Evolutionary conservation across 192 early-diverging fungal species (phyloP), one percentile per base, ranked within the genome.

Genomic region (Linnemannia schmuckeri): DNA sequence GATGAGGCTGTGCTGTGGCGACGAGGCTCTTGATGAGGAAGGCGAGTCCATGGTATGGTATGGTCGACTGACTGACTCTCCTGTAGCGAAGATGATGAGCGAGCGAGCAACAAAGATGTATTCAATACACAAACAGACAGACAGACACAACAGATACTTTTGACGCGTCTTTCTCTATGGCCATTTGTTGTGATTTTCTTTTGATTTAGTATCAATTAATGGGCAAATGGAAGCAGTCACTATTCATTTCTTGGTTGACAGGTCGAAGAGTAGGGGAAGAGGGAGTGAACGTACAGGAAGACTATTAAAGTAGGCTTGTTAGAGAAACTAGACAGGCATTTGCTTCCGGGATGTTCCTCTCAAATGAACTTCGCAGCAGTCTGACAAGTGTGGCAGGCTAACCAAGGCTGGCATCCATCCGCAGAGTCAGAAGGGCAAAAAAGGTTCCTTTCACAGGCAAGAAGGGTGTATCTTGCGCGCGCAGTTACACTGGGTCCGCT

Each of bases 41-140:
- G 78, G 78, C 8, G 71, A 75, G 47, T 70, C 61, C 72, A 81
- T 75, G 72, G 74, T 47, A 70, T 20, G 47, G 42, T 37, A 40
- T 33, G 10, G 27, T 66, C 3, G 13, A 10, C n/a, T 27, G 55
- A 44, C 42, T 44, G 42, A 47, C 17, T 22, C 1, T 55, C 22
- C 0, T n/a, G 18, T 30, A 24, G 57, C 61, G 61, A 66, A 30
- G 61, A 66, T 66, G 61, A 66, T 27, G 61, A 66, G 61, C 30
- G n/a, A 66, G 27, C 6, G 12, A 33, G 27, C 61, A 66, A 30
- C 61, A 66, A 30, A 27, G n/a, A 3, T 33, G 12, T 4, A 13
- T 10, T 66, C n/a, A 6, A 57, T 7, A 55, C 37, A 37, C 37
- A 44, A 46, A 46, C 44, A 15, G 12, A 46, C 44, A 15, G 12